Percentiles rank a stretch among this genome's conserved stretches.
These are phyloP conservation scores for Fusarium sp. DNA, from an alignment of 2,329 filamentous ascomycete genomes.

Conservation along the genomic window DNA sequence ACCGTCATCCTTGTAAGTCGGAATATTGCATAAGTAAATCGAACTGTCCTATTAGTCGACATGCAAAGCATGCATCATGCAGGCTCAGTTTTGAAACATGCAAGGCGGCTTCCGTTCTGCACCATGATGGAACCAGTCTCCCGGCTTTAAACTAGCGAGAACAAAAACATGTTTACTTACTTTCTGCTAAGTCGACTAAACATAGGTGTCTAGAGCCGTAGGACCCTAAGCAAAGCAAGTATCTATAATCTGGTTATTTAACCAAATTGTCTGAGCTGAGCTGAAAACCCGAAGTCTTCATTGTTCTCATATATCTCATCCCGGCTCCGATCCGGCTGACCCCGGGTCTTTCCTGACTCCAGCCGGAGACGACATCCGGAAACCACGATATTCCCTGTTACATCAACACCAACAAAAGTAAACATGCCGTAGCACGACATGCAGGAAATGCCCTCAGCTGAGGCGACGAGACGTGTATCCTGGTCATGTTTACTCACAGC, in stretches of 20 bases:
- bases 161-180: background rate
- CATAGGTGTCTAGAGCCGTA: background rate
- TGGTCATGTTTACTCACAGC: background rate
- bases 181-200: background rate
- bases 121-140: slow-evolving; percentile 6
- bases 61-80: slow-evolving; percentile 36
- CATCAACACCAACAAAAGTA: slow-evolving; percentile 22
- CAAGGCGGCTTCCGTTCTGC: slow-evolving; percentile 14
- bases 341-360: slow-evolving; percentile 32
- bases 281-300: background rate
- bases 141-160: background rate
- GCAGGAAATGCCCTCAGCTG: slow-evolving; percentile 2
- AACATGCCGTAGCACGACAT: slow-evolving; percentile 3
- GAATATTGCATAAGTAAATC: background rate
- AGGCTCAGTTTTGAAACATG: slow-evolving; percentile 29
- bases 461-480: slow-evolving; percentile 5
- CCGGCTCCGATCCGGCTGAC: slow-evolving; percentile 32
- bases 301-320: background rate
- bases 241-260: background rate
- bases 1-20: background rate
- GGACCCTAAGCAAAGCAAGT: background rate
- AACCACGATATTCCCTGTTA: slow-evolving; percentile 7
- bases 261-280: background rate
- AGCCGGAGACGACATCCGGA: slow-evolving; percentile 20
- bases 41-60: background rate